phyloP scores from a whole-genome alignment of 2,329 filamentous ascomycete genomes.

The Daldinia sp. region DNA sequence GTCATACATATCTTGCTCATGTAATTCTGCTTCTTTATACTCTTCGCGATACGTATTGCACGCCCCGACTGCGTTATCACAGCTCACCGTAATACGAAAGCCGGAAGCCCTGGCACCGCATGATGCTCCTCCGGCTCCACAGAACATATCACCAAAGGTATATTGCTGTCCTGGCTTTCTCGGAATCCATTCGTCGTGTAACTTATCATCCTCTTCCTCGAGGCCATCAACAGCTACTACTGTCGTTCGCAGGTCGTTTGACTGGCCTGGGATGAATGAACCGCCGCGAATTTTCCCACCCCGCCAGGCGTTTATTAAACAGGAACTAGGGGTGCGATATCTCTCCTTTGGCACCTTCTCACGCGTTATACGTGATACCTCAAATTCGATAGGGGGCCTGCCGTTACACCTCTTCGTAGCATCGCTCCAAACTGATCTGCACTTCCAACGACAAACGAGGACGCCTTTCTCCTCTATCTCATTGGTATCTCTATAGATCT shows the following conservation, averaged over 20 bases:
- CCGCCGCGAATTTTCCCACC: conserved; percentile 49
- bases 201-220: conserved; percentile 20
- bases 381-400: conserved; percentile 45
- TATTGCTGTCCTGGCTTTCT: conserved; percentile 56
- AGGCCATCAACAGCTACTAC: conserved; percentile 40
- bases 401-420: conserved; percentile 43
- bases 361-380: conserved; percentile 45
- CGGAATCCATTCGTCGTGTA: conserved; percentile 23
- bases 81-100: conserved; percentile 68
- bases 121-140: conserved; percentile 71
- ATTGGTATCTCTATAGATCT: conserved; percentile 33
- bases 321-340: conserved; percentile 47
- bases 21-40: conserved; percentile 65
- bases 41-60: conserved; percentile 70
- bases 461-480: conserved; percentile 50
- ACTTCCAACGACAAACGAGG: conserved; percentile 55
- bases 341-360: conserved; percentile 49
- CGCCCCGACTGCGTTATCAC: conserved; percentile 72
- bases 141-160: conserved; percentile 72
- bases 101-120: conserved; percentile 65
- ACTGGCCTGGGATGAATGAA: conserved; percentile 35
- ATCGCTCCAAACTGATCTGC: conserved; percentile 47
- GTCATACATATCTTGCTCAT: conserved; percentile 60
- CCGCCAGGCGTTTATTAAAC: conserved; percentile 45
- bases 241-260: conserved; percentile 21